These are phyloP conservation scores for Cornus florida DNA, from an alignment of 148 eudicot genomes.

Conservation along the genomic window DNA sequence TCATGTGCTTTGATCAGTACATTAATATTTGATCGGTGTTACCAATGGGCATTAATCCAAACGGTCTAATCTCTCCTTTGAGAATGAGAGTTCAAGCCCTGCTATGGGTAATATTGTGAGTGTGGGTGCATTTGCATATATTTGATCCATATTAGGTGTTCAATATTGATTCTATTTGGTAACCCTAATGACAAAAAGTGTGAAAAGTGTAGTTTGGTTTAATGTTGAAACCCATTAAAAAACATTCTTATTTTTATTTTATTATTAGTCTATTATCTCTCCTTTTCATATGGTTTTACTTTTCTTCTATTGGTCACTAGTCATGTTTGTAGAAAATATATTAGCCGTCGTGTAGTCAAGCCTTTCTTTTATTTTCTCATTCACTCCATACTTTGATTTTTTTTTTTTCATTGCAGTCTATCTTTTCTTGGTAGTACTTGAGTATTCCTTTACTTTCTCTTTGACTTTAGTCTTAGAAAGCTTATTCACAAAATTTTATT, in stretches of 20 bases:
- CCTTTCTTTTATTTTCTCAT: too few species aligned
- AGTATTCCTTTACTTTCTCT: neutral
- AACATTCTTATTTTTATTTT: neutral
- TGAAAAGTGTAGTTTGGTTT: too few species aligned
- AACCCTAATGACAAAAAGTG: too few species aligned
- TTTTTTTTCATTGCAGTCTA: neutral
- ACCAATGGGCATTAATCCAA: too few species aligned
- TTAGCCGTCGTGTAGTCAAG: neutral
- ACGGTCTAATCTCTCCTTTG: too few species aligned
- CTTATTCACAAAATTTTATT: neutral
- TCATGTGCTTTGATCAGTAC: neutral
- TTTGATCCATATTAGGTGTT: too few species aligned
- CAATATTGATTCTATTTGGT: too few species aligned
- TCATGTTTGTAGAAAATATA: neutral
- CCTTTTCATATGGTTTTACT: slow-evolving; percentile 14
- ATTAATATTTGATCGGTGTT: slow-evolving; percentile 1
- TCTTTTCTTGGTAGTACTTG: slow-evolving; percentile 6
- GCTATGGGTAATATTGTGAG: too few species aligned
- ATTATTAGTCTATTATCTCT: neutral
- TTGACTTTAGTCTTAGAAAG: neutral
- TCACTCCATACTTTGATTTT: neutral
- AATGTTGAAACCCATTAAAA: too few species aligned
- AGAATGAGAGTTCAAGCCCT: too few species aligned
- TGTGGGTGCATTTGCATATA: too few species aligned
- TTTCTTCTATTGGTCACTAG: neutral